These are phyloP conservation scores for Epichloe hybrida DNA, from an alignment of 2,329 filamentous ascomycete genomes.

Conservation along the genomic window DNA sequence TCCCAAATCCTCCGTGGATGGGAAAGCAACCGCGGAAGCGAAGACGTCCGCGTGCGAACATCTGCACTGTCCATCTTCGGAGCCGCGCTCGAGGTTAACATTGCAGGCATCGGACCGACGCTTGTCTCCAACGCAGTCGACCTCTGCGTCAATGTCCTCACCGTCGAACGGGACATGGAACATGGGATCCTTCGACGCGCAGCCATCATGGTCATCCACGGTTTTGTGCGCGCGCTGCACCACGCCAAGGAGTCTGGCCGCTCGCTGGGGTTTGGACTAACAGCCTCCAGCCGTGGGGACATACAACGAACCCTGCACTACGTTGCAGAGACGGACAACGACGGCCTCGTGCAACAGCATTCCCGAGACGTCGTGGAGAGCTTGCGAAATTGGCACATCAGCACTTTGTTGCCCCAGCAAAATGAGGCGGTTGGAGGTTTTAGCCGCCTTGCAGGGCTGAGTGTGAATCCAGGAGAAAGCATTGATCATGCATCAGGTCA, in stretches of 20 bases:
- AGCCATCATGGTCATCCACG: constrained; percentile 49
- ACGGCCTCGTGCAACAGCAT: constrained; percentile 55
- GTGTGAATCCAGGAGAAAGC: constrained; percentile 18
- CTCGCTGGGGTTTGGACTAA: constrained; percentile 39
- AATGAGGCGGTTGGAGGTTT: constrained; percentile 13
- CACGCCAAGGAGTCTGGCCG: constrained; percentile 31
- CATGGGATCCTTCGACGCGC: constrained; percentile 53
- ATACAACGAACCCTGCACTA: constrained; percentile 50
- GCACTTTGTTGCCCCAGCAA: constrained; percentile 29
- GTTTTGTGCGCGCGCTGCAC: constrained; percentile 47
- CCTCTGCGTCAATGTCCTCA: constrained; percentile 47
- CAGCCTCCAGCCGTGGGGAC: constrained; percentile 42
- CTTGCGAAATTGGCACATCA: constrained; percentile 47
- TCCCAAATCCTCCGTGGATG: constrained; percentile 51
- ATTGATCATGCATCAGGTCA: constrained; percentile 13
- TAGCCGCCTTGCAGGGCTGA: constrained; percentile 24
- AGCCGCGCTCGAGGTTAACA: constrained; percentile 44
- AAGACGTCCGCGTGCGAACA: constrained; percentile 56
- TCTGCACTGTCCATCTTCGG: constrained; percentile 56
- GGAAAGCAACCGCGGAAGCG: constrained; percentile 50
- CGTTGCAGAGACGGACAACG: constrained; percentile 50
- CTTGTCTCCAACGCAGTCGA: constrained; percentile 46
- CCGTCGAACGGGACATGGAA: constrained; percentile 45
- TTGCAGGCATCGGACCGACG: constrained; percentile 38
- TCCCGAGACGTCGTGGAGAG: constrained; percentile 54